A percentile compares a stretch with the other conserved stretches of the same genome.
These are phyloP conservation scores for Kurtzmaniella cleridarum DNA, from an alignment of 805 yeast genomes.

Conservation along the genomic window DNA sequence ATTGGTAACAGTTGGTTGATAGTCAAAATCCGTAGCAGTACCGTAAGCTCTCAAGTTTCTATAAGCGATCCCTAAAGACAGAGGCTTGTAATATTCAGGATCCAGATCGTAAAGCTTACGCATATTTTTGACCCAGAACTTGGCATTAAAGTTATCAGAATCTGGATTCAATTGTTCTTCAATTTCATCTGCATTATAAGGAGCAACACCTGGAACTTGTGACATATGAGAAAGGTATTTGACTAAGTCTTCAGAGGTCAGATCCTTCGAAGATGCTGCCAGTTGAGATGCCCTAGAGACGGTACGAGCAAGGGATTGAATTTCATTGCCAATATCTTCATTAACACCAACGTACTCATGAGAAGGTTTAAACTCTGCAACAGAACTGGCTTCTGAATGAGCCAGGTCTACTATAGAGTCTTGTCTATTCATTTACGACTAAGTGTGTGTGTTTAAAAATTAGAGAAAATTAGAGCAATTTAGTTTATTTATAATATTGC, in stretches of 20 bases:
- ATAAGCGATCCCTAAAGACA: slow-evolving; percentile 51
- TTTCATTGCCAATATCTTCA: slow-evolving; percentile 23
- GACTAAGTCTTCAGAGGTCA: slow-evolving; percentile 20
- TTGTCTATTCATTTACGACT: too few relatives aligned
- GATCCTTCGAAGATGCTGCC: slow-evolving; percentile 8
- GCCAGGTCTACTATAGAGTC: too few relatives aligned
- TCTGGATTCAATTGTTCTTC: slow-evolving; percentile 36
- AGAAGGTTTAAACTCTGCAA: slow-evolving; percentile 1
- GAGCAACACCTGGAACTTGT: slow-evolving; percentile 36
- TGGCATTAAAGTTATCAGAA: slow-evolving; percentile 45
- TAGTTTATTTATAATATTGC: too few relatives aligned
- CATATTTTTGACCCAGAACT: slow-evolving; percentile 58
- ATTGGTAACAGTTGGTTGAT: slow-evolving; percentile 50
- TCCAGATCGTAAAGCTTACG: slow-evolving; percentile 44
- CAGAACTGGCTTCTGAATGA: slow-evolving; percentile 10
- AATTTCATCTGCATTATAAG: slow-evolving; percentile 14
- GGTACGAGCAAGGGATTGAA: slow-evolving; percentile 41
- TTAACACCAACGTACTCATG: slow-evolving; percentile 34
- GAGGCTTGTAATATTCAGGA: slow-evolving; percentile 56
- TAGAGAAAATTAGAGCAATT: too few relatives aligned
- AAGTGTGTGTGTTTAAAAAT: too few relatives aligned
- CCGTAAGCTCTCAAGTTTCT: slow-evolving; percentile 52
- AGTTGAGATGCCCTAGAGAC: slow-evolving; percentile 17
- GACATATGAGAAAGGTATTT: slow-evolving; percentile 37
- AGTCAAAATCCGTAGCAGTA: slow-evolving; percentile 55